Base-by-base conservation (phyloP, 2,329 filamentous ascomycete genomes). In the Rutstroemia sp. region DNA sequence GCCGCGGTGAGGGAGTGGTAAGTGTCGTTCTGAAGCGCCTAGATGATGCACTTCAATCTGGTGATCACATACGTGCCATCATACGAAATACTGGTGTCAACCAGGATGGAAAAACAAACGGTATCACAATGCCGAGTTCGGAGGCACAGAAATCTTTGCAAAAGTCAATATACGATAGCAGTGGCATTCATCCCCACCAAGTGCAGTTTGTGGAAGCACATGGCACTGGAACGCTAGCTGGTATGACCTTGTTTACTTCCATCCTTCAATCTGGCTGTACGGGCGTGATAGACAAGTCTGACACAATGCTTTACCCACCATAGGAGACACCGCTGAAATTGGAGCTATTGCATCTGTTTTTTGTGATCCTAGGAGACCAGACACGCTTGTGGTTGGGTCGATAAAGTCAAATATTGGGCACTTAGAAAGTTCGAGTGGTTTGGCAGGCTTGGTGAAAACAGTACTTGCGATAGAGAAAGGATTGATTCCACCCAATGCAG, bases 11-110 rank as follows among this genome's bases (percentile, higher is more conserved):
- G 62, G 84, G 82, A 0, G 72, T 81, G 21, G 80, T 75, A 0
- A 74, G 79, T n/a, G 67, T 87, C 1, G 63, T 85, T 4, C 64
- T 87, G 46, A 87, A 87, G 68, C 75, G 75, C 1, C 69, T 86
- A 0, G 70, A 73, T 6, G 77, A 82, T 64, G 85, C 84, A 1
- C 61, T 86, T 4, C 70, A 71, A n/a, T 78, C 82, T 62, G 79
- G 80, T 18, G 81, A 87, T 64, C 77, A 76, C 0, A 80, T 83
- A 54, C 74, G 78, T 12, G 73, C 72, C 4, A 64, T 78, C 3
- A 75, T 78, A 25, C 63, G 71, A 16, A 68, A 65, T 0, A 72
- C 69, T 9, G 74, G 70, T 6, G 62, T 71, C 5, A 77, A 76
- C 16, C 55, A 58, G 57, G 82, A 87, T 62, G 84, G 83, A 3